These are phyloP conservation scores for Trichoderma oligosporum DNA, from an alignment of 2,329 filamentous ascomycete species.

Conservation along the genomic window DNA sequence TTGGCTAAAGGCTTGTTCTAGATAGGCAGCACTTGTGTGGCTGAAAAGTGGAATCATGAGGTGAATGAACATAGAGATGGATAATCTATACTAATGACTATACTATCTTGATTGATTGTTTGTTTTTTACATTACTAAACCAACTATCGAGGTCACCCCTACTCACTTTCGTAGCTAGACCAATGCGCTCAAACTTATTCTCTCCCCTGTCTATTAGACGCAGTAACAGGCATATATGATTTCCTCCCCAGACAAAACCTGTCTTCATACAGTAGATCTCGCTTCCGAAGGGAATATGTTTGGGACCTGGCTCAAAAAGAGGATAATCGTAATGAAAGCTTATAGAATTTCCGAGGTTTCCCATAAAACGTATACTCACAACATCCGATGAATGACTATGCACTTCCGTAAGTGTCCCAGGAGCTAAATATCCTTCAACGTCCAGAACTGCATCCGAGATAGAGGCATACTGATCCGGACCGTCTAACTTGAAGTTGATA, in stretches of 20 bases:
- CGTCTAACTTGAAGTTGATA: neutral
- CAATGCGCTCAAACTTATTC: conserved; percentile 5
- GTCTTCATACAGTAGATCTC: conserved; percentile 16
- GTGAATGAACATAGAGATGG: too few relatives aligned
- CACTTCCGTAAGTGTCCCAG: neutral
- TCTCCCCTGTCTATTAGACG: neutral
- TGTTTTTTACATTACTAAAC: neutral
- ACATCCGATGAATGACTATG: neutral
- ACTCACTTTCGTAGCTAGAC: neutral
- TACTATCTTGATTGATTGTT: neutral
- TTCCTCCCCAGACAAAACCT: conserved; percentile 16
- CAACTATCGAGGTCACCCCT: neutral
- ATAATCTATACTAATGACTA: too few relatives aligned
- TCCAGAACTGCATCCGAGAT: conserved; percentile 6
- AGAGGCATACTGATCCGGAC: conserved; percentile 11
- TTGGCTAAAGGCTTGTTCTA: too few relatives aligned
- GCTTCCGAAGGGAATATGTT: neutral
- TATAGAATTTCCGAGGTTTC: neutral
- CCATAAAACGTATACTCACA: neutral
- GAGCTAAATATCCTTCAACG: neutral
- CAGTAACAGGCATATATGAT: conserved; percentile 17
- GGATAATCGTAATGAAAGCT: conserved; percentile 2
- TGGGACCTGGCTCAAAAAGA: neutral
- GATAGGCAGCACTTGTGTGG: too few relatives aligned
- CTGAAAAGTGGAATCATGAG: too few relatives aligned